phyloP scores from a whole-genome alignment of 768 basidiomycete species.

The Mrakia frigida region DNA sequence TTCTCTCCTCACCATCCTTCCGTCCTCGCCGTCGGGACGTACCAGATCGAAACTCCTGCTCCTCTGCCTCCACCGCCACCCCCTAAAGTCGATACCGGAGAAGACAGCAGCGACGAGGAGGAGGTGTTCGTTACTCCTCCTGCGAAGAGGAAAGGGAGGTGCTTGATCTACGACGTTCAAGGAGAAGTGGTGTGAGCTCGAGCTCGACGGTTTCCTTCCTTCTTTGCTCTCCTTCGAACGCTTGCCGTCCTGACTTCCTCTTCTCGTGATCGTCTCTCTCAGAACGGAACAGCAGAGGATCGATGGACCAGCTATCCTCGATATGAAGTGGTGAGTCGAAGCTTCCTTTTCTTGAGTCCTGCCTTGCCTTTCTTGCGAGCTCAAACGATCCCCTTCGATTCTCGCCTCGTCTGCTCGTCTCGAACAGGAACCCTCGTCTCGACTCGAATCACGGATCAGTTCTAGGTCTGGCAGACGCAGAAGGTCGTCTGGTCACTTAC shows the following conservation, averaged over 20 bases:
- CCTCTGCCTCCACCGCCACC: background rate
- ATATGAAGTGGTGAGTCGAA: conserved; percentile 79
- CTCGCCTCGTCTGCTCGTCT: too few relatives aligned
- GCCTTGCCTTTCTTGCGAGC: background rate
- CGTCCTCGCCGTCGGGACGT: conserved; percentile 84
- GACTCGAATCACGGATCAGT: conserved; percentile 36
- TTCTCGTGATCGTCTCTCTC: background rate
- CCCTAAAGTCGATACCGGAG: conserved; percentile 13
- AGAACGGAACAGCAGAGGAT: conserved; percentile 61
- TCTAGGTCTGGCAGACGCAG: conserved; percentile 76
- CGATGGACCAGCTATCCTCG: conserved; percentile 70
- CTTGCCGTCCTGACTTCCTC: background rate
- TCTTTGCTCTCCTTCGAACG: background rate
- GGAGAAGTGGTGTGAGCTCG: conserved; percentile 17
- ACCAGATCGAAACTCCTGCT: conserved; percentile 57
- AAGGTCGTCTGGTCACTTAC: conserved; percentile 67
- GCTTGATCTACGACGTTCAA: conserved; percentile 56
- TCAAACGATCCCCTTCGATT: background rate
- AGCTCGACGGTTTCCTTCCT: background rate
- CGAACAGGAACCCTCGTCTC: conserved; percentile 26
- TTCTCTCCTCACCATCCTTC: conserved; percentile 71
- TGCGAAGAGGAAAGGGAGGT: conserved; percentile 57
- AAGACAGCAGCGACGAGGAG: conserved; percentile 34
- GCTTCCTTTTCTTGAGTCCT: too few relatives aligned
- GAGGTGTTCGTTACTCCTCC: conserved; percentile 35